Evolutionary conservation across 2,329 filamentous ascomycete genomes (phyloP).

Genomic region (Aureobasidium sp.): DNA sequence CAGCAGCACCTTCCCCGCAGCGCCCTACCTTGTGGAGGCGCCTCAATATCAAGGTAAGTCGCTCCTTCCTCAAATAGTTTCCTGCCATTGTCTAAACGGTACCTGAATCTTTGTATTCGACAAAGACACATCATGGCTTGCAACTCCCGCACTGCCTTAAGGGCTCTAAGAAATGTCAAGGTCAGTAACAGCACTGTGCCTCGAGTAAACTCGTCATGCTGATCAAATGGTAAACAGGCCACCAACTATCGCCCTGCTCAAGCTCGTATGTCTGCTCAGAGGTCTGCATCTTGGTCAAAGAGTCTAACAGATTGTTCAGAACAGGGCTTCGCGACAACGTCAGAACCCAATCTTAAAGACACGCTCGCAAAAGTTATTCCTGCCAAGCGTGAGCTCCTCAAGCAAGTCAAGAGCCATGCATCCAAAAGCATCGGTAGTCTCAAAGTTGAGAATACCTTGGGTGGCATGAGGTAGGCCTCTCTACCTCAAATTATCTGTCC

Average conservation of each 20-base stretch:
- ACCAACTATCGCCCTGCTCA: conserved; percentile 1
- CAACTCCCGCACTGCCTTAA: conserved; percentile 52
- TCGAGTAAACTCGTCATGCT: neutral
- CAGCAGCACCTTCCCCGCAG: conserved; percentile 9
- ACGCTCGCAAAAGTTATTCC: conserved; percentile 80
- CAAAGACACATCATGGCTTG: conserved; percentile 6
- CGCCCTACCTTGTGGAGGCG: neutral
- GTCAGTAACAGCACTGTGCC: conserved; percentile 40
- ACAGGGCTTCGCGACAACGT: conserved; percentile 57
- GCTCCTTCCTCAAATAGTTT: neutral
- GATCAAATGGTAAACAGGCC: neutral
- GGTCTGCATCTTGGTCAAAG: conserved; percentile 34
- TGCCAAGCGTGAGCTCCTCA: conserved; percentile 85
- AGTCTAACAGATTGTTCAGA: neutral
- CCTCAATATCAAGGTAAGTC: neutral
- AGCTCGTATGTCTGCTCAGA: conserved; percentile 3
- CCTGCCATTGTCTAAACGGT: neutral
- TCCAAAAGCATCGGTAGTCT: conserved; percentile 83
- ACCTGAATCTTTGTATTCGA: neutral
- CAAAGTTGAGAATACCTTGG: conserved; percentile 88
- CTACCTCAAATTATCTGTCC: neutral
- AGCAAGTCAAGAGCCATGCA: conserved; percentile 82
- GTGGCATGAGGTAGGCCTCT: conserved; percentile 70
- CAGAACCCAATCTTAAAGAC: conserved; percentile 84
- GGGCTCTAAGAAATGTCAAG: conserved; percentile 58